Evolutionary conservation across 805 yeast species (phyloP).

Genomic region (Ogataea trehalophila): DNA sequence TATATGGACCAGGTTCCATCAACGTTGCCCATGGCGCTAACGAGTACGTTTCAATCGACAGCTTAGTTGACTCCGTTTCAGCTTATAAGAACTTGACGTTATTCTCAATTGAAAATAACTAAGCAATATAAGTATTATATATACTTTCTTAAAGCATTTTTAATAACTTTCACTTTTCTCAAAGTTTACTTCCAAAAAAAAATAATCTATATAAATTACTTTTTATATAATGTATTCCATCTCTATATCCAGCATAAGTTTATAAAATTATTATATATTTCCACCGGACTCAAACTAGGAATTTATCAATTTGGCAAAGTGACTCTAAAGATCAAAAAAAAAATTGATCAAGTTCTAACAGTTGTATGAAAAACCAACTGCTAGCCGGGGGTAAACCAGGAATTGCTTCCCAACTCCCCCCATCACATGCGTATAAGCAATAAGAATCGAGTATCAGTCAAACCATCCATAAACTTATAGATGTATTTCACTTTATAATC

Average conservation of each 20-base stretch:
- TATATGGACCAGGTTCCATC: conserved; percentile 67
- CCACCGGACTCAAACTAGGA: conserved; percentile 30
- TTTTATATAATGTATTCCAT: conserved; percentile 18
- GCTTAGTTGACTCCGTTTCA: conserved; percentile 44
- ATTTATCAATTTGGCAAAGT: conserved; percentile 18
- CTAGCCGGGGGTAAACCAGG: background rate
- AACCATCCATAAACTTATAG: background rate
- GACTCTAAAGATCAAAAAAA: conserved; percentile 3
- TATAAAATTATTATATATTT: conserved; percentile 3
- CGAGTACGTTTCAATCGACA: conserved; percentile 46
- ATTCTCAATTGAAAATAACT: conserved; percentile 7
- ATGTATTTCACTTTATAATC: background rate
- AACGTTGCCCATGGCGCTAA: conserved; percentile 55
- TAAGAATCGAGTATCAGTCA: background rate
- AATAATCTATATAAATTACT: background rate
- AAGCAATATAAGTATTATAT: background rate
- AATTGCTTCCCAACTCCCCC: background rate
- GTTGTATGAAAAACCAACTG: background rate
- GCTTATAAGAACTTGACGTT: conserved; percentile 46
- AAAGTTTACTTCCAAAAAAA: background rate
- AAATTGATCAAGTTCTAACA: background rate
- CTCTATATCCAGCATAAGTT: conserved; percentile 29
- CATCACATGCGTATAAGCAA: conserved; percentile 2
- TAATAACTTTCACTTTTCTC: background rate
- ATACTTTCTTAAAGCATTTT: background rate